A percentile compares a stretch with the other conserved stretches of the same genome.
phyloP scores from a whole-genome alignment of 306 rosid genomes.

The Vigna unguiculata region DNA sequence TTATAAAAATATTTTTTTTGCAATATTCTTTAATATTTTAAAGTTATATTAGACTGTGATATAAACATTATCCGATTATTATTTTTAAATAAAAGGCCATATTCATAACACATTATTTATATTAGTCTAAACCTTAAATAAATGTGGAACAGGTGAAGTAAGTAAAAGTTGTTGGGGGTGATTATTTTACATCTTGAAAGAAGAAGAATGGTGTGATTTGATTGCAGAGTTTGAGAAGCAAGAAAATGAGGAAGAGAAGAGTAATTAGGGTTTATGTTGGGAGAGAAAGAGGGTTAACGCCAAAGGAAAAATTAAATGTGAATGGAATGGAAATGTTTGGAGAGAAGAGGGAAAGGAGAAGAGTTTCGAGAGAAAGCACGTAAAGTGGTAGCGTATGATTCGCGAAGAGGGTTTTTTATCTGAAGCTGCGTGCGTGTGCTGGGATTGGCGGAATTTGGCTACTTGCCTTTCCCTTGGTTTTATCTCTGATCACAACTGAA shows the following conservation, averaged over 20 bases:
- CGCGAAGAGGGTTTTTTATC: slow-evolving; percentile 43
- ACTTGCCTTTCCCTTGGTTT: slow-evolving; percentile 50
- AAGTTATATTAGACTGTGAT: no score
- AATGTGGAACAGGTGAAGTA: no score
- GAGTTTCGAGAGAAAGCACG: background rate
- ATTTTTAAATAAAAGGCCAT: no score
- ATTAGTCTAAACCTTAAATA: no score
- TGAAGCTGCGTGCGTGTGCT: slow-evolving; percentile 44
- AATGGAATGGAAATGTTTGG: slow-evolving; percentile 52
- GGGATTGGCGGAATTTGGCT: slow-evolving; percentile 63
- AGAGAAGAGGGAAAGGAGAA: slow-evolving; percentile 39
- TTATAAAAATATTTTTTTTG: no score
- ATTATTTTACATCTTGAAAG: no score
- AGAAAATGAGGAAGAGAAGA: background rate
- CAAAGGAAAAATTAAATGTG: slow-evolving; percentile 34
- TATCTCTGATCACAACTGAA: slow-evolving; percentile 34
- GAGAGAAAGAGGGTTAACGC: background rate
- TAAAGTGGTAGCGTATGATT: slow-evolving; percentile 52
- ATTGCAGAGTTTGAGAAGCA: background rate
- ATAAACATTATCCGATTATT: no score
- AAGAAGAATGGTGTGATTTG: background rate
- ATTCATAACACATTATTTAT: no score
- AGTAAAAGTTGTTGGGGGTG: no score
- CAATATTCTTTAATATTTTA: no score
- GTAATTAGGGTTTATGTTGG: background rate